Base-by-base conservation (phyloP, 2,329 filamentous ascomycete species). In the Seiridium cupressi region DNA sequence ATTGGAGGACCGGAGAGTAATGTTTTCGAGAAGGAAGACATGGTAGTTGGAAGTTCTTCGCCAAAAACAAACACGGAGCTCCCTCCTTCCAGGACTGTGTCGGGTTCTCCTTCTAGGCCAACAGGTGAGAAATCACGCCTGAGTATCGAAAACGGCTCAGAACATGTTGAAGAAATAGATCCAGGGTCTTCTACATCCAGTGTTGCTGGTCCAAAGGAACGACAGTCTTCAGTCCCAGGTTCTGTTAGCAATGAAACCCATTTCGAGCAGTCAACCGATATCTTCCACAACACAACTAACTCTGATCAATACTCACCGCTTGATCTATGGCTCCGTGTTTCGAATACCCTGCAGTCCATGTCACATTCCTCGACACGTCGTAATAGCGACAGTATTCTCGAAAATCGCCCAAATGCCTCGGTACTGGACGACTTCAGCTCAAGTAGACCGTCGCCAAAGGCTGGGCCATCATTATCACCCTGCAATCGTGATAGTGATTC, bases 291-390 rank as follows among this genome's bases (percentile, higher is more conserved):
- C 18, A 62, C 67, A 46, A 62, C 60, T 35, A 60, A 49, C 26
- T 58, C 60, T 32, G 64, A 63, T 36, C 63, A 63, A 26, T 60
- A 65, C 58, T 72, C 70, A 4, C 69, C 69, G 31, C 59, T 73
- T 32, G 65, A 71, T 49, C 58, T 71, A 34, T 73, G 71, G 71
- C 58, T 73, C 47, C 62, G 70, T 38, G 47, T 57, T n/a, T 55
- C 51, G 9, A 18, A 57, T 35, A 48, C 42, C 13, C 44, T 57
- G 2, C 54, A 57, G 44, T 48, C 54, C 10, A 46, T 57, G 10
- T 46, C 54, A 32, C 54, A 48, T 32, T 57, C 54, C n/a, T 57
- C 54, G 4, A 47, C 54, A 5, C 54, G 54, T 47, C 54, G 54
- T 26, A 57, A 57, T 35, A 57, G 54, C 42, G 54, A 57, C 42